Conservation (phyloP, 2,329 filamentous ascomycete species). For the Geoglossum cookeanum region DNA sequence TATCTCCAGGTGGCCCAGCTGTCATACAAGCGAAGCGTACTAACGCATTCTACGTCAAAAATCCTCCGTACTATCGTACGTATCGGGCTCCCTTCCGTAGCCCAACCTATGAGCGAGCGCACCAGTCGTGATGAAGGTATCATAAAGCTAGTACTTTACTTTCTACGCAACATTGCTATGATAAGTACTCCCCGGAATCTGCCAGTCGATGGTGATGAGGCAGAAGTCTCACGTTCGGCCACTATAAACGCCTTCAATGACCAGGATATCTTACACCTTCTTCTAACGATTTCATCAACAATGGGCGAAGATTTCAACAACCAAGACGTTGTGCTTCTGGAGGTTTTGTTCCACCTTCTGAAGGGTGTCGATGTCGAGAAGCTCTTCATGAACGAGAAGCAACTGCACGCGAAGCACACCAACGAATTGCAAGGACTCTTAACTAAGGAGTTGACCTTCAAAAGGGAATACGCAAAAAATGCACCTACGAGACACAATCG, state of each 20-base stretch:
- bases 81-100: constrained; percentile 71
- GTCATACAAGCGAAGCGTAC: constrained; percentile 70
- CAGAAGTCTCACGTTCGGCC: constrained; percentile 70
- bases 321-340: constrained; percentile 77
- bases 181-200: constrained; percentile 57
- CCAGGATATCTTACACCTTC: constrained; percentile 73
- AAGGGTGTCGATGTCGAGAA: constrained; percentile 74
- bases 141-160: constrained; percentile 75
- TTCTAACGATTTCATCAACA: constrained; percentile 76
- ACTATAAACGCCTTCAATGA: constrained; percentile 77
- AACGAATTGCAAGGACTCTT: constrained; percentile 58
- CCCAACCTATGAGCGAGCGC: constrained; percentile 54
- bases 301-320: constrained; percentile 84
- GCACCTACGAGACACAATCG: constrained; percentile 78
- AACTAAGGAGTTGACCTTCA: constrained; percentile 67
- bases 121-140: constrained; percentile 71
- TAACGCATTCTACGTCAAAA: constrained; percentile 60
- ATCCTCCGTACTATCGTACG: constrained; percentile 69
- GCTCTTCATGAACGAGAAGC: constrained; percentile 65
- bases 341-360: constrained; percentile 79
- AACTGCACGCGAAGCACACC: constrained; percentile 47
- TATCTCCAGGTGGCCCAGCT: constrained; percentile 78
- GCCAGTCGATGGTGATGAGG: constrained; percentile 69
- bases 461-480: constrained; percentile 54
- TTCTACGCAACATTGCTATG: constrained; percentile 74